Conservation (phyloP, 129 eudicot species). For the Sambucus nigra region DNA sequence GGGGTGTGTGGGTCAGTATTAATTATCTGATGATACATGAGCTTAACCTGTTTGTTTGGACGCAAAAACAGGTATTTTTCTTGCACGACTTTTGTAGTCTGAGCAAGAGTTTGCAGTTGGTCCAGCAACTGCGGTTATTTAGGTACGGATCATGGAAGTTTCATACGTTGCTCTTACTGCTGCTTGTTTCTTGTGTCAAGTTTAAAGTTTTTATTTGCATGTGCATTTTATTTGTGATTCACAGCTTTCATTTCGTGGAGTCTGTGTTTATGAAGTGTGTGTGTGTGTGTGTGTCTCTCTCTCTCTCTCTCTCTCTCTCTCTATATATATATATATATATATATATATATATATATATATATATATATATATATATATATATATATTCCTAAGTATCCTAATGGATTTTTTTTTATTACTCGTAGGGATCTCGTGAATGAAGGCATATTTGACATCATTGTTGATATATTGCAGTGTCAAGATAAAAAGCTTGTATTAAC, state of each 20-base stretch:
- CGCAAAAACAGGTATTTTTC: conserved; percentile 50
- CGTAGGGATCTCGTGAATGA: conserved; percentile 81
- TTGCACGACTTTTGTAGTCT: conserved; percentile 81
- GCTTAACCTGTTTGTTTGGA: not conserved
- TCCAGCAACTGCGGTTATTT: conserved; percentile 61
- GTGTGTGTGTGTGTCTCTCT: no score
- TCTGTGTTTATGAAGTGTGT: not conserved
- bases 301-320: not conserved
- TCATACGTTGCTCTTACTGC: not conserved
- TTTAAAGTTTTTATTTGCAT: no score
- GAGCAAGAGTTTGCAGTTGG: conserved; percentile 90
- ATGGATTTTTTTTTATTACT: conserved; percentile 11
- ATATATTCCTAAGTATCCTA: not conserved
- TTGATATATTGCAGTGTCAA: conserved; percentile 58
- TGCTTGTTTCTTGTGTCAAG: not conserved
- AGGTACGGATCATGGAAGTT: conserved; percentile 37
- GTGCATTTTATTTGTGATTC: not conserved
- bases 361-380: no score
- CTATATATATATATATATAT: not conserved
- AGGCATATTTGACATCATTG: conserved; percentile 73
- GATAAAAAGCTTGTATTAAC: conserved; percentile 75
- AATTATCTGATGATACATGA: not conserved
- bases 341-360: not conserved
- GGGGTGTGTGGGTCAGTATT: no score
- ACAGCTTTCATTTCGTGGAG: not conserved